A percentile compares a stretch with the other conserved stretches of the same genome.
These are phyloP conservation scores for Clarireedia hainanense DNA, from an alignment of 2,329 filamentous ascomycete species.

Conservation along the genomic window DNA sequence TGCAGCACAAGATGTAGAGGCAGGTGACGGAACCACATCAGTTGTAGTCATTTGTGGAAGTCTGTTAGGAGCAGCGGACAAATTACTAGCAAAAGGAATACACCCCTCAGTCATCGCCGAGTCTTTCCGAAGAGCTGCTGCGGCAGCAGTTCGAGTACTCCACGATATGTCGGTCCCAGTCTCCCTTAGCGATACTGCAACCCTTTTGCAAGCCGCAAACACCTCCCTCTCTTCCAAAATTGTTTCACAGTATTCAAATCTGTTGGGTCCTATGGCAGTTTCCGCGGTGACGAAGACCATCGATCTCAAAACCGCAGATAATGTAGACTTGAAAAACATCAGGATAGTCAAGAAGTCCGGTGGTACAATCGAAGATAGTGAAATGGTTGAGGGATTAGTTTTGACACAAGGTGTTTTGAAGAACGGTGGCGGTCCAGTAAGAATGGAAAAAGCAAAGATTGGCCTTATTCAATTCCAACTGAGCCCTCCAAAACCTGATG, in stretches of 20 bases:
- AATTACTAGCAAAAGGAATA: slow-evolving; percentile 84
- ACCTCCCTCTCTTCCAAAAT: slow-evolving; percentile 98
- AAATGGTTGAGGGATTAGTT: slow-evolving; percentile 91
- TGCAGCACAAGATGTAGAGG: slow-evolving; percentile 95
- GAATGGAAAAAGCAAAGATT: slow-evolving; percentile 97
- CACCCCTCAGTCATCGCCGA: slow-evolving; percentile 98
- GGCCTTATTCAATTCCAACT: slow-evolving; percentile 98
- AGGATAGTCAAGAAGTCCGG: slow-evolving; percentile 96
- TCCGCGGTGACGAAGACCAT: slow-evolving; percentile 95
- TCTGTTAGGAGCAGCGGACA: slow-evolving; percentile 86
- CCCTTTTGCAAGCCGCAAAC: slow-evolving; percentile 90
- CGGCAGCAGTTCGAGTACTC: slow-evolving; percentile 79
- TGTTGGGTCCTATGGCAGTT: slow-evolving; percentile 95
- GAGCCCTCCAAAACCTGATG: slow-evolving; percentile 93
- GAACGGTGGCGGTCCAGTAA: slow-evolving; percentile 78
- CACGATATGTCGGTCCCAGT: slow-evolving; percentile 96
- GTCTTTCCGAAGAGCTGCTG: slow-evolving; percentile 90
- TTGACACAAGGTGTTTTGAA: slow-evolving; percentile 90
- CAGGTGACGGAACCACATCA: slow-evolving; percentile 95
- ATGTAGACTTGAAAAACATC: slow-evolving; percentile 94
- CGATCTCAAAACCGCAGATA: slow-evolving; percentile 89
- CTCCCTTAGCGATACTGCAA: slow-evolving; percentile 75
- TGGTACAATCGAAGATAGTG: slow-evolving; percentile 96
- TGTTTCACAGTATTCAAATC: slow-evolving; percentile 91
- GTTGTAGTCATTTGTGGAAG: slow-evolving; percentile 97